Evolutionary conservation across 169 alveolate genomes (phyloP).

Genomic region (Plasmodium coatneyi): DNA sequence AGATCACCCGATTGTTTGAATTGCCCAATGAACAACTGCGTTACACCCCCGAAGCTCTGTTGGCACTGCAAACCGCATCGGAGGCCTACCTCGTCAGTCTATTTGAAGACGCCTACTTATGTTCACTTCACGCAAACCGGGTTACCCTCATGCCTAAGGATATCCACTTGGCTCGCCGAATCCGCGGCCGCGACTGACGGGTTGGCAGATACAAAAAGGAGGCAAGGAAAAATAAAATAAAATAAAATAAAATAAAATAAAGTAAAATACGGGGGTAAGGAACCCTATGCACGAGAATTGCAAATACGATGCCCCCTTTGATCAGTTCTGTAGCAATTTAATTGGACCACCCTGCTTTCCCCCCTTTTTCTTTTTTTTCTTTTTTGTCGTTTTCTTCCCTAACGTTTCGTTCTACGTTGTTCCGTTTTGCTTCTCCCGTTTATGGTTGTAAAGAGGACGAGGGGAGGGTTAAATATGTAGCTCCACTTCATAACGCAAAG

Average conservation of each 20-base stretch:
- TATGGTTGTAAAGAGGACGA: background rate
- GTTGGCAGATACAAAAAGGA: background rate
- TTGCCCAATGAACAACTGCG: constrained; percentile 81
- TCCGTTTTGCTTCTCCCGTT: background rate
- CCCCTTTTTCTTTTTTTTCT: background rate
- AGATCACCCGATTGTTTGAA: constrained; percentile 85
- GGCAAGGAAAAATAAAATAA: background rate
- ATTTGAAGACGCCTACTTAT: constrained; percentile 88
- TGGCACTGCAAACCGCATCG: constrained; percentile 88
- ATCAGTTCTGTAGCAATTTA: background rate
- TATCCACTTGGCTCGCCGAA: constrained; percentile 86
- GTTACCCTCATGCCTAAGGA: constrained; percentile 90
- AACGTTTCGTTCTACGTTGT: background rate
- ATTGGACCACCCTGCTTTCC: background rate
- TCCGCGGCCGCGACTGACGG: constrained; percentile 78
- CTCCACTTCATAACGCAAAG: background rate
- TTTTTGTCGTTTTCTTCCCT: background rate
- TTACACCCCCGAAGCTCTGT: constrained; percentile 86
- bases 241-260: background rate
- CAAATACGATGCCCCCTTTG: background rate
- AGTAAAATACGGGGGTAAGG: background rate
- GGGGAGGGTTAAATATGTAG: background rate
- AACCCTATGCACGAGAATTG: background rate
- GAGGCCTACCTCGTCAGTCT: constrained; percentile 88
- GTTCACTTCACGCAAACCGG: constrained; percentile 89